Evolutionary conservation across 2,329 filamentous ascomycete species (phyloP), one percentile per base, ranked within the genome.

Genomic region (Pyrenophora teres): DNA sequence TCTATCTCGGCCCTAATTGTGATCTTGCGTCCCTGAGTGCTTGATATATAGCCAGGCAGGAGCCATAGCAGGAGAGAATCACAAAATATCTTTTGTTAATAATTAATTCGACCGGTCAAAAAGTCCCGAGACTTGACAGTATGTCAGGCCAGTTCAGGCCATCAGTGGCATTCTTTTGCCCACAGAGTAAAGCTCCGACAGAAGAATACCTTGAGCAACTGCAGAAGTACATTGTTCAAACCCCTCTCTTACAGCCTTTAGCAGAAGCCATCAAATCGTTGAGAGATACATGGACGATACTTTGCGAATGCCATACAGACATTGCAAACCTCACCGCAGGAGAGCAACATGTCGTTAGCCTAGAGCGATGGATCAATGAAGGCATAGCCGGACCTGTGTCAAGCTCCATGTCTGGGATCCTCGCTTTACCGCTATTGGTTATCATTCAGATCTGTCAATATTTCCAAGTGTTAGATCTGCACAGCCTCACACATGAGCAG

Each of bases 361-460:
- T 54, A 18, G 46, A 49, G 21, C 35, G 21, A 38, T 64, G 57
- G 61, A 52, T 60, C 23, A 52, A 37, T 2, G 43, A 44, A 3
- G 59, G 60, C 3, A 40, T 52, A 9, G 50, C 61, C 37, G 51
- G 44, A n/a, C 46, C 51, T 15, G 49, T 64, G 4, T 43, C 61
- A 23, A 55, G 52, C 19, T 43, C 42, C 15, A 63, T 59, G 56
- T 51, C 41, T 15, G 37, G 48, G 8, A 51, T 59, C 36, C 18
- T 63, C 13, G 41, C 57, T 3, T 50, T 65, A n/a, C 62, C 62
- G 5, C 41, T 65, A 15, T 38, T 65, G 36, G 46, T 54, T 9
- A 36, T 62, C 30, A 57, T 65, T n/a, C 62, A 65, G 27, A 47
- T 53, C 13, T 51, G 55, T 35, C 62, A 65, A 21, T 65, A 65